Conservation (phyloP, 73 alveolate genomes). For the Paramecium sonneborni region DNA sequence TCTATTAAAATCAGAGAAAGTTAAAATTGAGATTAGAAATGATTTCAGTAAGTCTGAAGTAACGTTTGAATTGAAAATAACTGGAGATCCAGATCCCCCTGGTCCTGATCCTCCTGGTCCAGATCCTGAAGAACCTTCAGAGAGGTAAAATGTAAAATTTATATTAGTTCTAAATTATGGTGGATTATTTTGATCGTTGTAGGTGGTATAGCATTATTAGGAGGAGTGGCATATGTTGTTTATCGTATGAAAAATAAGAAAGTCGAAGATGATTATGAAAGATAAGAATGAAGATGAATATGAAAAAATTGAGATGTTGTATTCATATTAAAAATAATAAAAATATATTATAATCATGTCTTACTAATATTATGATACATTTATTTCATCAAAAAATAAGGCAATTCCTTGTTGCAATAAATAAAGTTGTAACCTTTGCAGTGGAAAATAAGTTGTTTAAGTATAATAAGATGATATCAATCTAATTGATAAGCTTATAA, state of each 20-base stretch:
- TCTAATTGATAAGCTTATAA: not conserved
- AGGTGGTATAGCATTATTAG: not conserved
- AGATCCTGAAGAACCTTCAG: not conserved
- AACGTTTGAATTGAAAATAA: not conserved
- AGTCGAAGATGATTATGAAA: not conserved
- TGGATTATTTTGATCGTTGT: conserved; percentile 1
- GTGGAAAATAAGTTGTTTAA: not conserved
- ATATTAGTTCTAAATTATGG: conserved; percentile 1
- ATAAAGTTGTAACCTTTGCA: not conserved
- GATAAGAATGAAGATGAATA: not conserved
- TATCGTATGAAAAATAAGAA: not conserved
- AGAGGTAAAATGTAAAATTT: not conserved
- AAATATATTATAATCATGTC: not conserved
- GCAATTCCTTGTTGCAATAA: not conserved
- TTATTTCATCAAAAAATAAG: not conserved
- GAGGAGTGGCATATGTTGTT: not conserved
- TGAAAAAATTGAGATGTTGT: not conserved
- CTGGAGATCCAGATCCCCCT: not conserved
- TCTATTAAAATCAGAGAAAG: not conserved
- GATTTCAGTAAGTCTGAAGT: not conserved
- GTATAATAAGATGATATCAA: not conserved
- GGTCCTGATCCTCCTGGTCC: conserved; percentile 15
- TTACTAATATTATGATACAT: not conserved
- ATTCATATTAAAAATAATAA: not conserved
- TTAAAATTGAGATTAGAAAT: not conserved